phyloP scores from a whole-genome alignment of 208 protist species.

The Trypanosoma conorhini region DNA sequence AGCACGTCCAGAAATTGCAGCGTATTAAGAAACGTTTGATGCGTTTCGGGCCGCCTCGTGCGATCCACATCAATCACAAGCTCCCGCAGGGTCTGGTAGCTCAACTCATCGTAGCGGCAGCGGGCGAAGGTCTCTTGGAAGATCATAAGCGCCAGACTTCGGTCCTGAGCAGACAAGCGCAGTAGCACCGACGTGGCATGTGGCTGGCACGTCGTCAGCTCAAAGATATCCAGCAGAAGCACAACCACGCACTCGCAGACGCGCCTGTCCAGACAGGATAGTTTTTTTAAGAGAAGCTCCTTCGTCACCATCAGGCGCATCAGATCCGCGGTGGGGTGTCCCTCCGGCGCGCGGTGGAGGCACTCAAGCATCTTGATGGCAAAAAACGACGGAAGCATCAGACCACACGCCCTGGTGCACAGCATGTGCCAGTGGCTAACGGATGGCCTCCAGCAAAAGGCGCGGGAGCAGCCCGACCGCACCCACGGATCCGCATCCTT shows the following conservation, averaged over 20 bases:
- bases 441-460: constrained; percentile 22
- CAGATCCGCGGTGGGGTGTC: constrained; percentile 10
- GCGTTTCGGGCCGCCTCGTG: background rate
- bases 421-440: constrained; percentile 77
- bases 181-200: constrained; percentile 20
- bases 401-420: constrained; percentile 61
- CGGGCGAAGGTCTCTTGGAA: constrained; percentile 22
- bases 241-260: constrained; percentile 27
- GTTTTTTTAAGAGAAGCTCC: constrained; percentile 10
- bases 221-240: constrained; percentile 33
- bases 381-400: constrained; percentile 62
- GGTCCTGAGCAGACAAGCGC: constrained; percentile 13
- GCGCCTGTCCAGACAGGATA: constrained; percentile 11
- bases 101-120: constrained; percentile 14
- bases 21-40: constrained; percentile 29
- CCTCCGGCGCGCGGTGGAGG: constrained; percentile 40
- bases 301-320: constrained; percentile 29
- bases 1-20: constrained; percentile 26
- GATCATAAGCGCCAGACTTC: constrained; percentile 27
- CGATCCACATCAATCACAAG: constrained; percentile 12
- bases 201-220: constrained; percentile 22
- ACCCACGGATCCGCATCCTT: background rate
- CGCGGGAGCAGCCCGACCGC: background rate
- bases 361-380: constrained; percentile 59
- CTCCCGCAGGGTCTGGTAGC: constrained; percentile 23